Base-by-base conservation (phyloP, 2,329 filamentous ascomycete species). In the Penicillium sp. region DNA sequence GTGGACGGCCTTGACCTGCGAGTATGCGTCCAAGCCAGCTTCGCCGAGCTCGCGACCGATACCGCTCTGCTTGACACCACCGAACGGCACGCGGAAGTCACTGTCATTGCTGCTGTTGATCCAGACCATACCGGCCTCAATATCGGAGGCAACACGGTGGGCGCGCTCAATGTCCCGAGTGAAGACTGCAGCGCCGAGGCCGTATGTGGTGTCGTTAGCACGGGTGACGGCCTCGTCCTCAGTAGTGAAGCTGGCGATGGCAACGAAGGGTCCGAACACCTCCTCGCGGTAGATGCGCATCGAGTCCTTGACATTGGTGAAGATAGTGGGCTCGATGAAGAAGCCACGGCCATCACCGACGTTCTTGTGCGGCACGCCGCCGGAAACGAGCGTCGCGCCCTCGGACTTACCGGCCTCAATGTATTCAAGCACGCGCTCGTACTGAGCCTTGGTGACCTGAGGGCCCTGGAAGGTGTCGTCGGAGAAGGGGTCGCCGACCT, bases 61-160 rank as follows among this genome's bases (percentile, higher is more conserved):
- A 3, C 85, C 85, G 64, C 79, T 82, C 74, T 86, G 82, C 77
- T 87, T 87, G 37, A 86, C 82, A 41, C 84, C 84, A 27, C 84
- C 84, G 65, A 87, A 87, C 0, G 84, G 84, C 46, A 86, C 78
- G 9, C 76, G 73, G 67, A 76, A 74, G 58, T 78, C 73, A 47
- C 71, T 72, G 63, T 78, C 75, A 56, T 80, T 82, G 72, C 81
- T 82, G 64, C 79, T 83, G 66, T 90, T 90, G 69, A 90, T 83
- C 77, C 86, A 88, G 4, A 90, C 86, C 82, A 88, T 89, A 31
- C 88, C 88, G 13, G 84, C 82, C 71, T 89, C 86, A 46, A 90
- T 77, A 47, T 79, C 77, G 3, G 79, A 75, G 2, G 80, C 77
- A 3, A 85, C 73, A 1, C 82, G 78, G 68, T 84, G 82, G 3